phyloP scores from a whole-genome alignment of 352 stramenopile species.

The Elongisporangium anandrum region DNA sequence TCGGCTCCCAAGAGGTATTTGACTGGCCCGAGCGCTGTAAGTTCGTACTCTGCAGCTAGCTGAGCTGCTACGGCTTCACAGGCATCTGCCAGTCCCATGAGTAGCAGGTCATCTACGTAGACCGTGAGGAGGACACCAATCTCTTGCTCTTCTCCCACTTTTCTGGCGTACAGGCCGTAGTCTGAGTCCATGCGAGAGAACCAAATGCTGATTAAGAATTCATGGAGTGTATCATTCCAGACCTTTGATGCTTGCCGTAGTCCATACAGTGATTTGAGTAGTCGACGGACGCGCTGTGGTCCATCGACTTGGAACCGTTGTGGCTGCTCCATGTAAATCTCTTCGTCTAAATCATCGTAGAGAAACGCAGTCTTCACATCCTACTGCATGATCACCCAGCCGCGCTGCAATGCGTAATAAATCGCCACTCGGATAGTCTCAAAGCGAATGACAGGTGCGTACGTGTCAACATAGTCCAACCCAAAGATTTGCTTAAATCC shows the following conservation, averaged over 20 bases:
- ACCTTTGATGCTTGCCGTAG: constrained; percentile 10
- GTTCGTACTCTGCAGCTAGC: constrained; percentile 5
- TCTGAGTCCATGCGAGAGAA: constrained; percentile 6
- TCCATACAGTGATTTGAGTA: constrained; percentile 10
- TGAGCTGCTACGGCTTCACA: not conserved
- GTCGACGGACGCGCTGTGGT: not conserved
- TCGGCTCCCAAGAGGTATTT: constrained; percentile 13
- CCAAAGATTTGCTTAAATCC: constrained; percentile 19
- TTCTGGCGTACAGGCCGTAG: constrained; percentile 6
- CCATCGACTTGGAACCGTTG: not conserved
- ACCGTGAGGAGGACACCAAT: constrained; percentile 6
- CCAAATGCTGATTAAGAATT: not conserved
- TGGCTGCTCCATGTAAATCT: constrained; percentile 6
- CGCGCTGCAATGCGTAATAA: constrained; percentile 6
- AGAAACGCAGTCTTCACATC: constrained; percentile 12
- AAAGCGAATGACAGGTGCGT: constrained; percentile 11
- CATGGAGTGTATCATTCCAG: constrained; percentile 10
- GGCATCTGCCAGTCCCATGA: not conserved
- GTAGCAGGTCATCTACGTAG: constrained; percentile 8
- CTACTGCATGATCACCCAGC: constrained; percentile 6
- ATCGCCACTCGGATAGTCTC: constrained; percentile 12
- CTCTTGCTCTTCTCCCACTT: not conserved
- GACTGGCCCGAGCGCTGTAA: constrained; percentile 14
- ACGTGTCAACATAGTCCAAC: constrained; percentile 14
- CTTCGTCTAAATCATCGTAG: constrained; percentile 1